A percentile compares a stretch with the other conserved stretches of the same genome.
These are phyloP conservation scores for Ogataea allantospora DNA, from an alignment of 805 yeast genomes.

Conservation along the genomic window DNA sequence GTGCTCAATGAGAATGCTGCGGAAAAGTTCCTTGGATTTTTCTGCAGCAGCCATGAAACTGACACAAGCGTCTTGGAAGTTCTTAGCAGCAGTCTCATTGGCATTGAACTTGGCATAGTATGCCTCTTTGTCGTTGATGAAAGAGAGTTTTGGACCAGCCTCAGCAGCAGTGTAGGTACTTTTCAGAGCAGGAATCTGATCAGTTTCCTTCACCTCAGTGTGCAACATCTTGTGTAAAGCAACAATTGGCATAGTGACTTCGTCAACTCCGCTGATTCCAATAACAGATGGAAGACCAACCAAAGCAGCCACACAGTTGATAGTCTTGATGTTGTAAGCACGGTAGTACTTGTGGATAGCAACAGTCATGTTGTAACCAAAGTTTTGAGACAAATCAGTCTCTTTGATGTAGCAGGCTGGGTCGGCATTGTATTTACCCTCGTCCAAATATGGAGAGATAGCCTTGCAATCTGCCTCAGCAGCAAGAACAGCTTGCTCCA, in stretches of 20 bases:
- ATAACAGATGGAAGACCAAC: slow-evolving; percentile 29
- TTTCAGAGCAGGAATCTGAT: slow-evolving; percentile 18
- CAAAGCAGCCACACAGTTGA: slow-evolving; percentile 35
- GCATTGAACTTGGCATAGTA: slow-evolving; percentile 16
- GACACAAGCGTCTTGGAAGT: slow-evolving; percentile 21
- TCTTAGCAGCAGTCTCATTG: slow-evolving; percentile 19
- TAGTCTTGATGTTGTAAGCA: slow-evolving; percentile 31
- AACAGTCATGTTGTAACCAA: slow-evolving; percentile 30
- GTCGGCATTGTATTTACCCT: slow-evolving; percentile 28
- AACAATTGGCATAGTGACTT: slow-evolving; percentile 33
- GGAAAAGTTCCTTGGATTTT: slow-evolving; percentile 17
- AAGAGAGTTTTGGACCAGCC: slow-evolving; percentile 26
- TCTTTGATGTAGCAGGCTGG: slow-evolving; percentile 24
- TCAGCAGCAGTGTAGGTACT: slow-evolving; percentile 21
- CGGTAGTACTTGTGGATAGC: slow-evolving; percentile 36
- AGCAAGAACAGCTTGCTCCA: slow-evolving; percentile 37
- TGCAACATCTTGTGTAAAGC: slow-evolving; percentile 29
- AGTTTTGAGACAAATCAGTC: slow-evolving; percentile 21
- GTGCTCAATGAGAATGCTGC: slow-evolving; percentile 16
- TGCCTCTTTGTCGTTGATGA: slow-evolving; percentile 20
- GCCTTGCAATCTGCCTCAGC: slow-evolving; percentile 37
- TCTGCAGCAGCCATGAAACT: slow-evolving; percentile 20
- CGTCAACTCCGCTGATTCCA: slow-evolving; percentile 36
- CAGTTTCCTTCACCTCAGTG: slow-evolving; percentile 27
- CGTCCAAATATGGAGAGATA: slow-evolving; percentile 37